Conservation (phyloP, 805 yeast genomes). For the Lachancea fermentati region DNA sequence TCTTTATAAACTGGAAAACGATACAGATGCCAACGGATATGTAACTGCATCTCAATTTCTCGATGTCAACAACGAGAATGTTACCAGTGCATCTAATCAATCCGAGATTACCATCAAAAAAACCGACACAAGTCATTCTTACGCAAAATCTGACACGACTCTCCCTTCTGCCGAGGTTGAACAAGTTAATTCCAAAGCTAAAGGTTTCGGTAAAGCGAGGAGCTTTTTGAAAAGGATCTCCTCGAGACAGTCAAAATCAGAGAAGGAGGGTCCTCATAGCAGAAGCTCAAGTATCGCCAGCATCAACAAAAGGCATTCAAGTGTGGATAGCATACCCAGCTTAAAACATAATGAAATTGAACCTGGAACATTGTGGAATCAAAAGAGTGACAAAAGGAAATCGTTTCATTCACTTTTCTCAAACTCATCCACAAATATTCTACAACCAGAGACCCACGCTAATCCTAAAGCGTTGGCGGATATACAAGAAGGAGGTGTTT, state of each 20-base stretch:
- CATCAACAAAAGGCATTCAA: neutral
- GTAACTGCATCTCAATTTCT: slow-evolving; percentile 30
- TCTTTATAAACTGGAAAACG: slow-evolving; percentile 24
- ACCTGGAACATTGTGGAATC: neutral
- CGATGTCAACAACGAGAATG: neutral
- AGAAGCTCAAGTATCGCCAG: slow-evolving; percentile 5
- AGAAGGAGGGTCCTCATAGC: neutral
- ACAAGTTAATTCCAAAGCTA: neutral
- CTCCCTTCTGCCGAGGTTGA: neutral
- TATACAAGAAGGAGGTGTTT: neutral
- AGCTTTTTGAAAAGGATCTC: slow-evolving; percentile 14
- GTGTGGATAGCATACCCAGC: neutral
- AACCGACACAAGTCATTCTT: neutral
- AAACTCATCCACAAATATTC: slow-evolving; percentile 6
- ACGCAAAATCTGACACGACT: neutral
- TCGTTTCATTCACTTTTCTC: slow-evolving; percentile 18
- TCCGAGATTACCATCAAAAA: neutral
- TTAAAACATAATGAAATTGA: neutral
- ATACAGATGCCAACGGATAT: slow-evolving; percentile 23
- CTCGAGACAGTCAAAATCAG: slow-evolving; percentile 2
- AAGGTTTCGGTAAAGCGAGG: slow-evolving; percentile 10
- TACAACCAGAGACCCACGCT: neutral
- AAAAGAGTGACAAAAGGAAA: slow-evolving; percentile 7
- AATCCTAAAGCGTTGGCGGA: slow-evolving; percentile 1
- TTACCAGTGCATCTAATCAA: slow-evolving; percentile 1